A percentile compares a stretch with the other conserved stretches of the same genome.
Conservation (phyloP, 2,329 filamentous ascomycete genomes). For the Penicillium sp. region DNA sequence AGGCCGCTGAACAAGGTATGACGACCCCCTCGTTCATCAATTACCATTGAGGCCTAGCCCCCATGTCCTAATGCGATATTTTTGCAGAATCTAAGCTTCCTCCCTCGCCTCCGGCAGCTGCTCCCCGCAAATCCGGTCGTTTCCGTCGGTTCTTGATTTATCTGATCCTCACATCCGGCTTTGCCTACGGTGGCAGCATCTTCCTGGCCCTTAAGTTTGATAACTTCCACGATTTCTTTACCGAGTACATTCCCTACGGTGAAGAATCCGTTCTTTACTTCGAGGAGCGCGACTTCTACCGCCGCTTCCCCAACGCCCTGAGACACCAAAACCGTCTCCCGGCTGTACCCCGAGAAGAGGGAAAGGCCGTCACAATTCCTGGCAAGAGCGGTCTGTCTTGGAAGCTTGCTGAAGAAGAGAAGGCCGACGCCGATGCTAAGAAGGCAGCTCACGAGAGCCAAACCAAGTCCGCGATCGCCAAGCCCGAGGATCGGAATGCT, state of each 20-base stretch:
- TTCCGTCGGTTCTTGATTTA: constrained; percentile 77
- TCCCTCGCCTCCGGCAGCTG: constrained; percentile 44
- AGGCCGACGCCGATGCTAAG: constrained; percentile 59
- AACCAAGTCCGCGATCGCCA: constrained; percentile 28
- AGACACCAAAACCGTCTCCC: constrained; percentile 47
- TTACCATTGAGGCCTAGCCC: constrained; percentile 3
- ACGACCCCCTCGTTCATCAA: constrained; percentile 12
- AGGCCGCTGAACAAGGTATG: constrained; percentile 38
- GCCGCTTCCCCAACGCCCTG: constrained; percentile 67
- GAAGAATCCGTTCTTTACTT: constrained; percentile 94
- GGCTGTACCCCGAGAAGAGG: constrained; percentile 48
- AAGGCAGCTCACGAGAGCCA: constrained; percentile 44
- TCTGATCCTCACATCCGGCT: constrained; percentile 70
- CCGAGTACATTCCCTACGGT: constrained; percentile 90
- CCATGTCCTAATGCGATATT: constrained; percentile 35
- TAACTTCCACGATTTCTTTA: constrained; percentile 99
- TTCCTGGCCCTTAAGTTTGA: constrained; percentile 93
- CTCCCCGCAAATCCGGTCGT: constrained; percentile 66
- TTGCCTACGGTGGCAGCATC: constrained; percentile 83
- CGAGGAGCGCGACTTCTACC: constrained; percentile 90
- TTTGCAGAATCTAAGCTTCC: constrained; percentile 39
- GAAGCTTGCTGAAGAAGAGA: constrained; percentile 65
- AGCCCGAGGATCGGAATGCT: constrained; percentile 31
- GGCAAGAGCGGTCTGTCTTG: constrained; percentile 83
- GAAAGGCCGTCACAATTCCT: constrained; percentile 76